Percentiles rank a stretch among this genome's conserved stretches.
phyloP scores from a whole-genome alignment of 371 early-diverging fungal genomes.

The Apophysomyces elegans region DNA sequence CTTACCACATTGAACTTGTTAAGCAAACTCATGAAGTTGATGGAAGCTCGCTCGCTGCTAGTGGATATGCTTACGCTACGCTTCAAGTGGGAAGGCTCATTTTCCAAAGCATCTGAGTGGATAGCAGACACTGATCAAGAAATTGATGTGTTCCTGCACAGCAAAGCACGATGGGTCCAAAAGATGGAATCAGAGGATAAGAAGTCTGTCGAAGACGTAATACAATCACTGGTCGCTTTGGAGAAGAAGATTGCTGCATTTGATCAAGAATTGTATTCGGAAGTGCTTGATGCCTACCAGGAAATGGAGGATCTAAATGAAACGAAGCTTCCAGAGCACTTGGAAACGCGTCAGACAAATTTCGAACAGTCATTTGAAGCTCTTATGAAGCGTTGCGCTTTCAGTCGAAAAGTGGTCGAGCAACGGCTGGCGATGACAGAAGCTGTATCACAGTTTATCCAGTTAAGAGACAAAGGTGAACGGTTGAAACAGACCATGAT shows the following conservation, averaged over 20 bases:
- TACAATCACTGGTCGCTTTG: conserved; percentile 34
- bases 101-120: conserved; percentile 47
- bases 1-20: conserved; percentile 48
- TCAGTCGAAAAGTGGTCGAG: conserved; percentile 48
- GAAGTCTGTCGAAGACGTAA: conserved; percentile 33
- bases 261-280: conserved; percentile 40
- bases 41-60: conserved; percentile 33
- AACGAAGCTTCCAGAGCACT: conserved; percentile 40
- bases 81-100: conserved; percentile 52
- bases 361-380: conserved; percentile 53
- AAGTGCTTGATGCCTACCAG: conserved; percentile 48
- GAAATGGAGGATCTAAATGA: conserved; percentile 43
- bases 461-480: conserved; percentile 43
- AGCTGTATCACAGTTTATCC: conserved; percentile 35
- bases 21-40: conserved; percentile 37
- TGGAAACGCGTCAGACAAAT: conserved; percentile 45
- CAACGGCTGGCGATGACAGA: conserved; percentile 47
- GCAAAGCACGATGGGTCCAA: conserved; percentile 39
- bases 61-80: conserved; percentile 41
- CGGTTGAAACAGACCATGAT: conserved; percentile 30
- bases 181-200: conserved; percentile 24
- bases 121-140: conserved; percentile 38
- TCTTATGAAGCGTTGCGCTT: conserved; percentile 47
- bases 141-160: conserved; percentile 39
- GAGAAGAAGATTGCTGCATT: conserved; percentile 48